Evolutionary conservation across 257 asterid species (phyloP), one percentile per base, ranked within the genome.

Genomic region (Capsicum pubescens): DNA sequence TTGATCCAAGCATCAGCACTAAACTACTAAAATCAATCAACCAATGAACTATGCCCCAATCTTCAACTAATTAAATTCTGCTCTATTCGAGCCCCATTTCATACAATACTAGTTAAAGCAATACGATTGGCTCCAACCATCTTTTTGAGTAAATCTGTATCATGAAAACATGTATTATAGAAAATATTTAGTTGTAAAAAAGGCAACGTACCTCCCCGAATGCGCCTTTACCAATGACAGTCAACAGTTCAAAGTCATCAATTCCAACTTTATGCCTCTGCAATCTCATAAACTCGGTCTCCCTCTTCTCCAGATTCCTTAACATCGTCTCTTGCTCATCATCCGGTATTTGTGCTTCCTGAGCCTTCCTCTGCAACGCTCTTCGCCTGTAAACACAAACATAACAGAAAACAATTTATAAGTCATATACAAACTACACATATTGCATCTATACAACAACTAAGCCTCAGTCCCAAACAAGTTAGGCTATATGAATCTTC

Each of bases 221-320:
- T 82, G 98, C 99, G 48, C 98, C 98, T 92, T 91, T 96, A 54
- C 99, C 99, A 82, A 96, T 94, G 80, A 94, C 86, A 21, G 97
- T 93, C 86, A 96, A 84, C 90, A 87, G 97, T 90, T 96, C 98
- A 80, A 96, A 96, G 84, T 96, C 99, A 91, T 96, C 99, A 86
- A 96, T 92, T 57, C 99, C 98, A 36, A 96, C 95, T 90, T 94
- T 96, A 90, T 94, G 98, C 93, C 98, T 93, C 90, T 96, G 99
- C 92, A 92, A 88, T 88, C 99, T 94, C 99, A 96, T 96, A 83
- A 88, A 96, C 88, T 92, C 99, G 0, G 99, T 96, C 85, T 96
- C 99, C 86, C 94, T 92, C 87, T 86, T 92, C 87, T 93, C 99
- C 94, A 96, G 88, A 88, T 94, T 94, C 92, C 97, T 89, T 84